These are phyloP conservation scores for Malbranchea zuffiana DNA, from an alignment of 2,329 filamentous ascomycete genomes.

Conservation along the genomic window DNA sequence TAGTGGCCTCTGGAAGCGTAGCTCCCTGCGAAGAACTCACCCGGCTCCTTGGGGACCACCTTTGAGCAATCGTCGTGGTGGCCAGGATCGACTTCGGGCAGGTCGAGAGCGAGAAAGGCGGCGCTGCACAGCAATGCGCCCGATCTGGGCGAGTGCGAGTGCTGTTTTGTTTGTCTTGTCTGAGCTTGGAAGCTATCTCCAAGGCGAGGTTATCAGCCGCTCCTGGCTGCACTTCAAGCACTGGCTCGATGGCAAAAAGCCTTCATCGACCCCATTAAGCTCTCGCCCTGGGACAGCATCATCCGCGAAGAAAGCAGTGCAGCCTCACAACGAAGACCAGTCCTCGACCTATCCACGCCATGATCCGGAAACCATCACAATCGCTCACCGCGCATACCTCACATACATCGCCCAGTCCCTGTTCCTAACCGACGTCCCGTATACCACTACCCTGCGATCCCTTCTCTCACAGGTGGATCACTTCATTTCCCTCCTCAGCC, in stretches of 20 bases:
- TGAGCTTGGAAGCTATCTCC: constrained; percentile 77
- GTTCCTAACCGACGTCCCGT: constrained; percentile 33
- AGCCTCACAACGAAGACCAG: constrained; percentile 8
- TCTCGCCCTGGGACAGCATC: constrained; percentile 32
- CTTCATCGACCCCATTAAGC: constrained; percentile 18
- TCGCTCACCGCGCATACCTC: constrained; percentile 69
- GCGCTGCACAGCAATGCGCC: constrained; percentile 59
- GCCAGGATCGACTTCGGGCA: constrained; percentile 49
- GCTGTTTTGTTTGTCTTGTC: constrained; percentile 81
- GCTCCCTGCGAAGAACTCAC: constrained; percentile 63
- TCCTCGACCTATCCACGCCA: constrained; percentile 32
- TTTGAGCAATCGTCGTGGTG: constrained; percentile 49
- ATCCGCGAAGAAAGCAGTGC: constrained; percentile 20
- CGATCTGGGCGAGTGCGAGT: constrained; percentile 80
- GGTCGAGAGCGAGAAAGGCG: constrained; percentile 54
- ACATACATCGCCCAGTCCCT: constrained; percentile 45
- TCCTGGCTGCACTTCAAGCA: constrained; percentile 68
- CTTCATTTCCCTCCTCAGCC: constrained; percentile 63
- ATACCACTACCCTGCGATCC: constrained; percentile 30
- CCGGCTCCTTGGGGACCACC: constrained; percentile 59
- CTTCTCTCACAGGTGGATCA: constrained; percentile 56
- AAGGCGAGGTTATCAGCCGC: constrained; percentile 73
- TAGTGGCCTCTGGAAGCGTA: constrained; percentile 77
- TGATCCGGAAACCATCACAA: constrained; percentile 75
- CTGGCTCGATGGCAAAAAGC: constrained; percentile 52